Conservation (phyloP, 1,284 basidiomycete genomes). For the Sphagnurus paluster region DNA sequence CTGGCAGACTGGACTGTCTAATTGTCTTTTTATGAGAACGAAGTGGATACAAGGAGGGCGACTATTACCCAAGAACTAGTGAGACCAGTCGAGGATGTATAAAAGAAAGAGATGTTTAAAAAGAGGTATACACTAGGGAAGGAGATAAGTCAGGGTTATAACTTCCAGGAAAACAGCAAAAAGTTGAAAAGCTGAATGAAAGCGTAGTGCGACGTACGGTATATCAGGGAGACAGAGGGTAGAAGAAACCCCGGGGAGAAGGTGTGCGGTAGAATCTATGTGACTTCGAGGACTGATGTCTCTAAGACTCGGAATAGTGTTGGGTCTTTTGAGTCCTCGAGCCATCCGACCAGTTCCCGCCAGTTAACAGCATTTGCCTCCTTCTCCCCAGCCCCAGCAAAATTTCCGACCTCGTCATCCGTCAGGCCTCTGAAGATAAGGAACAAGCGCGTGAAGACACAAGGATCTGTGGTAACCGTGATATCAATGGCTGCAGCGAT, state of each 20-base stretch:
- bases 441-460: constrained; percentile 80
- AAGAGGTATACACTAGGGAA: constrained; percentile 12
- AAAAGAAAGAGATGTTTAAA: neutral
- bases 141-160: constrained; percentile 13
- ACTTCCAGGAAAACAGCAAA: constrained; percentile 9
- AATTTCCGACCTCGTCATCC: constrained; percentile 74
- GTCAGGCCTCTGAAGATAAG: constrained; percentile 77
- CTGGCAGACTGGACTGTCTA: too few species aligned
- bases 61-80: too few species aligned
- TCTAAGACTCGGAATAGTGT: constrained; percentile 75
- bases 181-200: neutral
- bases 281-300: constrained; percentile 72
- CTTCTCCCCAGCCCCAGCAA: constrained; percentile 79
- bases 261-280: constrained; percentile 29
- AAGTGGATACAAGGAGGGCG: too few species aligned
- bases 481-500: constrained; percentile 84
- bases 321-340: constrained; percentile 71
- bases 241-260: constrained; percentile 5
- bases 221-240: neutral
- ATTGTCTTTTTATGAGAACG: too few species aligned
- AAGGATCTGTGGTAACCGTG: constrained; percentile 73
- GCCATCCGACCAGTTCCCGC: constrained; percentile 75
- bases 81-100: too few species aligned
- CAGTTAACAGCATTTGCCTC: constrained; percentile 78
- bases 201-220: constrained; percentile 2